Evolutionary conservation across 139 green algal genomes (phyloP).

Genomic region (Closterium sp.): DNA sequence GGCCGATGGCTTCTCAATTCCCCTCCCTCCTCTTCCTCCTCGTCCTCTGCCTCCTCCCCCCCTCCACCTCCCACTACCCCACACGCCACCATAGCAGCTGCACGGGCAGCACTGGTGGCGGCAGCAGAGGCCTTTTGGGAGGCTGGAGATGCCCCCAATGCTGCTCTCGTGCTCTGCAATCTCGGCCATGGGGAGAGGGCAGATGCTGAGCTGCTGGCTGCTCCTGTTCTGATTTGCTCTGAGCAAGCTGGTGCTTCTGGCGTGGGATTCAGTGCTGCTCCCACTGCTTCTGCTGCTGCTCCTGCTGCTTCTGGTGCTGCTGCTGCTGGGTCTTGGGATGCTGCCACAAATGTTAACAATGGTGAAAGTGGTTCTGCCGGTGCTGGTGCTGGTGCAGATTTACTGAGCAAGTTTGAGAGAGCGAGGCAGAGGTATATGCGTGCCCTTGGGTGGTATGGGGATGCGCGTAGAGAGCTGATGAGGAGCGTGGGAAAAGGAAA

Average conservation of each 20-base stretch:
- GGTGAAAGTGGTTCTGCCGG: background rate
- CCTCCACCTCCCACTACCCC: background rate
- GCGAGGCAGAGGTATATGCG: constrained; percentile 28
- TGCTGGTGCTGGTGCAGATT: background rate
- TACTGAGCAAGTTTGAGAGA: background rate
- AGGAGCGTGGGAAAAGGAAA: background rate
- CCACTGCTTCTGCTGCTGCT: background rate
- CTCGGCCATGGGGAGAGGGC: constrained; percentile 28
- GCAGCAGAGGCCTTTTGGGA: constrained; percentile 9
- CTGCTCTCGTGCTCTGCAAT: constrained; percentile 42
- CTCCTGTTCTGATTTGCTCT: background rate
- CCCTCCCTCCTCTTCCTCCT: background rate
- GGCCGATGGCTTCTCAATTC: background rate
- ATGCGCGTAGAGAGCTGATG: constrained; percentile 17
- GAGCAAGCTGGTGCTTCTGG: background rate
- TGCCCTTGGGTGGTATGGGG: constrained; percentile 14
- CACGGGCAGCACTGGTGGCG: constrained; percentile 25
- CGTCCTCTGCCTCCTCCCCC: background rate
- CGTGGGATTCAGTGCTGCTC: background rate
- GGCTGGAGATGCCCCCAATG: constrained; percentile 30
- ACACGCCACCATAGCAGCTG: background rate
- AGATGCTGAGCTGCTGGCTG: constrained; percentile 13
- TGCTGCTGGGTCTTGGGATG: background rate
- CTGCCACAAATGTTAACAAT: background rate
- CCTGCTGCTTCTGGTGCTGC: background rate